A percentile compares a stretch with the other conserved stretches of the same genome.
Evolutionary conservation across 805 yeast genomes (phyloP).

Genomic region (Starmerella cellae): DNA sequence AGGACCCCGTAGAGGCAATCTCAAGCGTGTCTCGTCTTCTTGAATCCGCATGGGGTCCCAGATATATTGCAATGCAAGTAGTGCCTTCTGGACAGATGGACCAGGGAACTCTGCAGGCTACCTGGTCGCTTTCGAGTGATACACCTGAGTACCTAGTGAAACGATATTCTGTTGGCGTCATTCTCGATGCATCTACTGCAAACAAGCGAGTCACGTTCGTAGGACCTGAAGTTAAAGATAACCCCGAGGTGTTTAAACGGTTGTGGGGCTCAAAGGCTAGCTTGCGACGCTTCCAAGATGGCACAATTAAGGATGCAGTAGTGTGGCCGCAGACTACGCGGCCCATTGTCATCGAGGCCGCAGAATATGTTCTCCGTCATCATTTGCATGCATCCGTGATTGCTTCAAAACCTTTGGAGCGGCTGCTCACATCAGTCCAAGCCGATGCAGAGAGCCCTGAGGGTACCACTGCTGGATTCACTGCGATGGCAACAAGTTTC

Average conservation of each 20-base stretch:
- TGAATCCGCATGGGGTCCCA: slow-evolving; percentile 17
- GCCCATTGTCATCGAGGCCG: slow-evolving; percentile 53
- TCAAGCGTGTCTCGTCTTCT: slow-evolving; percentile 5
- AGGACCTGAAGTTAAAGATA: slow-evolving; percentile 40
- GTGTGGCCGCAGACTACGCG: slow-evolving; percentile 53
- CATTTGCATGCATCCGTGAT: slow-evolving; percentile 37
- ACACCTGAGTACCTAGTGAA: slow-evolving; percentile 4
- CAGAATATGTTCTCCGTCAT: slow-evolving; percentile 46
- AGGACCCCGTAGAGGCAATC: neutral
- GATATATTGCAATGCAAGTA: slow-evolving; percentile 9
- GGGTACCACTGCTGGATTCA: slow-evolving; percentile 17
- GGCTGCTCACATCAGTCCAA: slow-evolving; percentile 42
- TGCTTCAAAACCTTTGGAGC: slow-evolving; percentile 10
- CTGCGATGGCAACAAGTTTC: slow-evolving; percentile 32
- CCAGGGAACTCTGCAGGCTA: slow-evolving; percentile 7
- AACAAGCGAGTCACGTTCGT: slow-evolving; percentile 81
- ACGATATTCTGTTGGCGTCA: slow-evolving; percentile 40
- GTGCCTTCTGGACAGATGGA: neutral
- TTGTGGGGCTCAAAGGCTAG: slow-evolving; percentile 88
- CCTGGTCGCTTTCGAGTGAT: slow-evolving; percentile 21
- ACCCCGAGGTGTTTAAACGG: slow-evolving; percentile 45
- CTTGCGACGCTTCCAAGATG: slow-evolving; percentile 84
- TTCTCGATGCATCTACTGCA: slow-evolving; percentile 54
- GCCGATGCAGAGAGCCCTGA: neutral
- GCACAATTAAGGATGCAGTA: slow-evolving; percentile 78